Percentiles rank a stretch among this genome's conserved stretches.
Evolutionary conservation across 1,284 basidiomycete genomes (phyloP).

Genomic region (Sanghuangporus sanghuang): DNA sequence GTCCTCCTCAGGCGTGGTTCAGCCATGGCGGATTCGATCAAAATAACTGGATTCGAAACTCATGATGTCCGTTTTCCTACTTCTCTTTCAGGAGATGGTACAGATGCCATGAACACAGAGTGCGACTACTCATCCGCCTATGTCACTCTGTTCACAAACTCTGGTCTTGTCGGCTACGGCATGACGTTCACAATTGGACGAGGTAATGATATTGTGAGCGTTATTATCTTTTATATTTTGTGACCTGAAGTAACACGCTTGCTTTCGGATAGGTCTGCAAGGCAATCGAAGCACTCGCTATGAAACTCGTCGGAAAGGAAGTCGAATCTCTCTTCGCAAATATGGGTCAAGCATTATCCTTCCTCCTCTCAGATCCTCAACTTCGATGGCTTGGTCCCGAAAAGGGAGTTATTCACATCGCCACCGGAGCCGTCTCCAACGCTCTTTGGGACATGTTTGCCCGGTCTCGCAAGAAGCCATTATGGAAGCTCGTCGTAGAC

Average conservation of each 20-base stretch:
- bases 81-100: conserved; percentile 80
- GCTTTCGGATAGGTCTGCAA: conserved; percentile 56
- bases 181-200: conserved; percentile 98
- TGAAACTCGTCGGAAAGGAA: conserved; percentile 80
- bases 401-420: conserved; percentile 84
- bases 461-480: conserved; percentile 66
- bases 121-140: conserved; percentile 96
- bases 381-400: conserved; percentile 90
- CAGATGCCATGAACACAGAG: conserved; percentile 90
- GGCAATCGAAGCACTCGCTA: conserved; percentile 75
- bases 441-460: conserved; percentile 85
- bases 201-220: conserved; percentile 83
- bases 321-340: conserved; percentile 78
- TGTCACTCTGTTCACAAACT: conserved; percentile 70
- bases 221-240: background rate
- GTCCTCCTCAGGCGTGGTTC: background rate
- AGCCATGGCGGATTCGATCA: conserved; percentile 23
- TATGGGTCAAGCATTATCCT: conserved; percentile 85
- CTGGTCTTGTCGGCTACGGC: conserved; percentile 76
- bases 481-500: conserved; percentile 83
- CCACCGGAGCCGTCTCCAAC: conserved; percentile 76
- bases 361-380: conserved; percentile 81
- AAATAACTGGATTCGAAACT: conserved; percentile 47
- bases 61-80: conserved; percentile 82
- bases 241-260: background rate